Conservation (phyloP, 148 eudicot species). For the Drosera capensis region DNA sequence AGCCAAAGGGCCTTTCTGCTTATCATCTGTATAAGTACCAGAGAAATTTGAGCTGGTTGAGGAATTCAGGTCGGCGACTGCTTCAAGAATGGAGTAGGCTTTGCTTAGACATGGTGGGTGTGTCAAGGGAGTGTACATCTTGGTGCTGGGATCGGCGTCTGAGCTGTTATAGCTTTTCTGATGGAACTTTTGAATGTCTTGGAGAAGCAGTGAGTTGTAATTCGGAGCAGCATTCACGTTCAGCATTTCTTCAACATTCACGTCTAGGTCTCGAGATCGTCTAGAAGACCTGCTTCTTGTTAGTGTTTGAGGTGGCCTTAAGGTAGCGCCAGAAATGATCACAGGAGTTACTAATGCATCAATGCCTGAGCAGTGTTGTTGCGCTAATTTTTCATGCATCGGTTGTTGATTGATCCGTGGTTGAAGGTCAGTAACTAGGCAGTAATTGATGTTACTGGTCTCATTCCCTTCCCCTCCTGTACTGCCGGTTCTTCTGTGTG, state of each 20-base stretch:
- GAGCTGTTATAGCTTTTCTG: conserved; percentile 25
- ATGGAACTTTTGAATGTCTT: conserved; percentile 93
- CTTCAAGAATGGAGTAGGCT: conserved; percentile 73
- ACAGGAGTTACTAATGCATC: conserved; percentile 29
- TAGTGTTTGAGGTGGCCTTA: conserved; percentile 35
- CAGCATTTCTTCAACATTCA: conserved; percentile 42
- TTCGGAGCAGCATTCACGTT: conserved; percentile 28
- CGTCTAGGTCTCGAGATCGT: conserved; percentile 73
- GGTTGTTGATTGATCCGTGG: conserved; percentile 8
- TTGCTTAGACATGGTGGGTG: conserved; percentile 62
- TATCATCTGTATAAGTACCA: conserved; percentile 9
- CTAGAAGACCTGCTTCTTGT: conserved; percentile 66
- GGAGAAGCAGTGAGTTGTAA: conserved; percentile 53
- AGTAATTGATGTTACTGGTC: too few species aligned
- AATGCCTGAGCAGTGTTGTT: conserved; percentile 8
- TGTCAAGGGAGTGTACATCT: conserved; percentile 13
- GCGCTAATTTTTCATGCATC: conserved; percentile 11
- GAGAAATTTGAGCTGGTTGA: conserved; percentile 24
- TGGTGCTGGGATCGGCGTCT: conserved; percentile 6
- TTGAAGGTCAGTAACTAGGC: too few species aligned
- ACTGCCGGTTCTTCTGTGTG: too few species aligned
- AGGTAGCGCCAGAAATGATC: conserved; percentile 19
- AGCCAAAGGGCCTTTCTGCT: conserved; percentile 10
- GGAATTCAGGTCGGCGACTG: conserved; percentile 94
- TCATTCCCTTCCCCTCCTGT: too few species aligned